These are phyloP conservation scores for Aurantiochytrium sp. DNA, from an alignment of 108 stramenopile species.

Conservation along the genomic window DNA sequence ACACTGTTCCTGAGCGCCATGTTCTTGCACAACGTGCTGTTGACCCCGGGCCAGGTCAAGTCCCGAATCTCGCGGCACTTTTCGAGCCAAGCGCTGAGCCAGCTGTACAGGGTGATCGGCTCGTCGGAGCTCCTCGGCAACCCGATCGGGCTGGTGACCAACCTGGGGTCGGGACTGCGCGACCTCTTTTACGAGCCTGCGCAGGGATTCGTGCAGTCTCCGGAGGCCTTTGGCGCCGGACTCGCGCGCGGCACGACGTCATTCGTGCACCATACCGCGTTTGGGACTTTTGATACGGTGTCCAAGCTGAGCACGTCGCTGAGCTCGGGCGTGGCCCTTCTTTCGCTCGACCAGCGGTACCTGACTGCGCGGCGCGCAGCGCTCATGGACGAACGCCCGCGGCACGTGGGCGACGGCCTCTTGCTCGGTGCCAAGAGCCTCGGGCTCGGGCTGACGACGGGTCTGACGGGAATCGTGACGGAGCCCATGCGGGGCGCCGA, in stretches of 20 bases:
- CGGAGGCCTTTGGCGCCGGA: conserved; percentile 14
- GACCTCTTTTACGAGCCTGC: conserved; percentile 26
- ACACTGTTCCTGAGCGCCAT: not conserved
- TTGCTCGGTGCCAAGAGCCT: conserved; percentile 26
- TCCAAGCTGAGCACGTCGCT: conserved; percentile 18
- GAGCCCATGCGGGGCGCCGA: conserved; percentile 23
- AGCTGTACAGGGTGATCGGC: not conserved
- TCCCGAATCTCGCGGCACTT: not conserved
- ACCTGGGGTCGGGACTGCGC: not conserved
- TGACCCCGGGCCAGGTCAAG: not conserved
- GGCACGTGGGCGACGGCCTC: not conserved
- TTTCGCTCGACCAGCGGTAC: not conserved
- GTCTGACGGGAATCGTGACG: not conserved
- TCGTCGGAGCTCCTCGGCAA: conserved; percentile 12
- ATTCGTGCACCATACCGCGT: conserved; percentile 7
- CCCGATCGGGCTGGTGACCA: not conserved
- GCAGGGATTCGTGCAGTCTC: not conserved
- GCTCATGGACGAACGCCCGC: not conserved
- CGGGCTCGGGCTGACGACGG: not conserved
- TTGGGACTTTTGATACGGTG: not conserved
- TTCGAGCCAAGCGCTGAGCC: not conserved
- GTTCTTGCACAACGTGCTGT: not conserved
- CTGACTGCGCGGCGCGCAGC: not conserved
- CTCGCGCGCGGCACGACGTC: conserved; percentile 23
- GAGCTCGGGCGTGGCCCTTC: not conserved